Evolutionary conservation across 176 grass and related monocot genomes (phyloP), one percentile per base, ranked within the genome.

Genomic region (Paspalum vaginatum): DNA sequence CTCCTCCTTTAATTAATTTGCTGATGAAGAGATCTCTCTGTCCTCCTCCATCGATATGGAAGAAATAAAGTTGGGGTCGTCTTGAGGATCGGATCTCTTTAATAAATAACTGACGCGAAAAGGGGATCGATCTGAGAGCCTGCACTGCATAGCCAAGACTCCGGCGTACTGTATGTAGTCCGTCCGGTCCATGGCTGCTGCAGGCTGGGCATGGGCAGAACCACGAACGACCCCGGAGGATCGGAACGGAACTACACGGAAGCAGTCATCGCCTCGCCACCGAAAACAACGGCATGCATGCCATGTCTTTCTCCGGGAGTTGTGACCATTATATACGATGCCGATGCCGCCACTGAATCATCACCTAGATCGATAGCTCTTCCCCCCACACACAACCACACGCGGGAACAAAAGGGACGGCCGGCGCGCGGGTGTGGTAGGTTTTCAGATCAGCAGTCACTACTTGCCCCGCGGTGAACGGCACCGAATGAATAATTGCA

Each of bases 301-400:
- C 2, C 82, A 26, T 32, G 83, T 89, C 78, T 22, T 81, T 81
- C 43, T 89, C 65, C 56, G 16, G 66, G 49, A 81, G 68, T 77
- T 77, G 56, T 75, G 71, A 24, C 14, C 50, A 74, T 75, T n/a
- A n/a, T n/a, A n/a, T n/a, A 42, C 84, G 41, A 26, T 15, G 67
- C 58, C 41, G 72, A 76, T 84, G 81, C 71, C 38, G 49, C 62
- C 42, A 50, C 39, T 24, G 50, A 22, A 56, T 8, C 68, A n/a
- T 47, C 77, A 65, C 74, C 11, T 49, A 17, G 66, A 8, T 11
- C 27, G 11, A 39, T 24, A 43, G 42, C 5, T 11, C 2, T 42
- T 8, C 61, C 5, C 50, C 11, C 15, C 38, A 42, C 20, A 77
- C 59, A 17, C 56, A 51, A 41, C 24, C 14, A 62, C 20, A 53